phyloP scores from a whole-genome alignment of 2,329 filamentous ascomycete genomes.

The Ustilaginoidea virens region DNA sequence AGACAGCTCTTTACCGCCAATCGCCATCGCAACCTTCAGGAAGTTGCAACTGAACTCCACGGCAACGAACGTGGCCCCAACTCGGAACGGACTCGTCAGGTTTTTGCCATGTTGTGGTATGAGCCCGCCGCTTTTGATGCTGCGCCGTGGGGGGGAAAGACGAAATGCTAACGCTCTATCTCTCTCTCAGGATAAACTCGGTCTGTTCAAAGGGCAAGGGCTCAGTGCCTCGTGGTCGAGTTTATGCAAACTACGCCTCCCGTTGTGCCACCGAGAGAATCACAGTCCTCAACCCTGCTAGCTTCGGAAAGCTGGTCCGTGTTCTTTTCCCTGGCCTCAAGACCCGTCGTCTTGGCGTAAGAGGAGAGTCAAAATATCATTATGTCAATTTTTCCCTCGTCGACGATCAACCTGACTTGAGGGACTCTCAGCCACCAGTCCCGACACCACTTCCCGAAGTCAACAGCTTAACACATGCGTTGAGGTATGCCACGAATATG shows the following conservation, averaged over 20 bases:
- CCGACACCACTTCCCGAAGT: constrained; percentile 34
- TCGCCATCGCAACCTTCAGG: constrained; percentile 48
- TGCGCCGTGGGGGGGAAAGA: too few species aligned
- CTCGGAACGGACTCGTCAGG: constrained; percentile 68
- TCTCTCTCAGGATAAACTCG: constrained; percentile 47
- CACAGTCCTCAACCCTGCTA: constrained; percentile 88
- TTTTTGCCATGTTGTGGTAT: constrained; percentile 82
- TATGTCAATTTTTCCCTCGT: constrained; percentile 56
- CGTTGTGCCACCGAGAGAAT: constrained; percentile 87
- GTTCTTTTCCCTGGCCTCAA: constrained; percentile 93
- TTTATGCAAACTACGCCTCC: constrained; percentile 91
- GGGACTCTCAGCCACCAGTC: constrained; percentile 28
- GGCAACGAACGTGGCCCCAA: constrained; percentile 68
- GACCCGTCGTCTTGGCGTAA: constrained; percentile 78
- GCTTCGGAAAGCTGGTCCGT: constrained; percentile 91
- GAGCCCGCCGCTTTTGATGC: constrained; percentile 12
- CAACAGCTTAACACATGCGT: constrained; percentile 28
- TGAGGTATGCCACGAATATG: constrained; percentile 35
- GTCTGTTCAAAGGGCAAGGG: constrained; percentile 62
- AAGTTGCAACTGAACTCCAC: constrained; percentile 62
- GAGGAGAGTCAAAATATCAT: constrained; percentile 97
- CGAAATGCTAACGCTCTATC: constrained; percentile 3
- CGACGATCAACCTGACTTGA: constrained; percentile 37
- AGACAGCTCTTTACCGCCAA: constrained; percentile 59
- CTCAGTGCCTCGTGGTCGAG: constrained; percentile 80